Conservation (phyloP, 2,329 filamentous ascomycete species). For the Aspergillus neoniger region DNA sequence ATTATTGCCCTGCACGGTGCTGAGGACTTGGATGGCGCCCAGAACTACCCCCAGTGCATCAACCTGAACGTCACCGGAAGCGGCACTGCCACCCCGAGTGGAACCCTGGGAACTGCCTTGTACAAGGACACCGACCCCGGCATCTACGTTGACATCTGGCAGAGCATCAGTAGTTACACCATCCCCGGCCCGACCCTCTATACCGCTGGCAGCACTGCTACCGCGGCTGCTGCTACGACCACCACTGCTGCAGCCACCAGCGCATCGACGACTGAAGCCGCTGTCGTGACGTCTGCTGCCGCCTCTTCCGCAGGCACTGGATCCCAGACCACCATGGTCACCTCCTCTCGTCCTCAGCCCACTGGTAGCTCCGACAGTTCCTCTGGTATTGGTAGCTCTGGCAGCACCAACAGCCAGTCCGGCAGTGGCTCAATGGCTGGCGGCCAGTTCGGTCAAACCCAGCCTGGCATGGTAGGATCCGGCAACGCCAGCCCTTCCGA, state of each 20-base stretch:
- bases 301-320: background rate
- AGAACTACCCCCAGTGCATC: conserved; percentile 58
- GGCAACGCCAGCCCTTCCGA: background rate
- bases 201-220: conserved; percentile 10
- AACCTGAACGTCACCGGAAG: conserved; percentile 60
- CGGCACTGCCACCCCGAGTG: conserved; percentile 46
- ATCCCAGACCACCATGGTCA: background rate
- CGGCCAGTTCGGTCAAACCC: background rate
- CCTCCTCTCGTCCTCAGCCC: background rate
- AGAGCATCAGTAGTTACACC: conserved; percentile 44
- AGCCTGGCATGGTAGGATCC: background rate
- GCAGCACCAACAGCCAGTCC: background rate
- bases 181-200: conserved; percentile 50
- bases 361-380: background rate
- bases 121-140: conserved; percentile 58
- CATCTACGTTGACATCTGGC: conserved; percentile 60
- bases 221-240: background rate
- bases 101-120: conserved; percentile 52
- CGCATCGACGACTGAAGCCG: background rate
- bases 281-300: background rate
- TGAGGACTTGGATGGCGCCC: conserved; percentile 43
- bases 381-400: background rate
- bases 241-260: background rate
- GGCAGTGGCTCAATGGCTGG: background rate
- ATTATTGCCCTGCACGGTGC: conserved; percentile 54